Evolutionary conservation across 306 rosid species (phyloP).

Genomic region (Amphicarpaea edgeworthii): DNA sequence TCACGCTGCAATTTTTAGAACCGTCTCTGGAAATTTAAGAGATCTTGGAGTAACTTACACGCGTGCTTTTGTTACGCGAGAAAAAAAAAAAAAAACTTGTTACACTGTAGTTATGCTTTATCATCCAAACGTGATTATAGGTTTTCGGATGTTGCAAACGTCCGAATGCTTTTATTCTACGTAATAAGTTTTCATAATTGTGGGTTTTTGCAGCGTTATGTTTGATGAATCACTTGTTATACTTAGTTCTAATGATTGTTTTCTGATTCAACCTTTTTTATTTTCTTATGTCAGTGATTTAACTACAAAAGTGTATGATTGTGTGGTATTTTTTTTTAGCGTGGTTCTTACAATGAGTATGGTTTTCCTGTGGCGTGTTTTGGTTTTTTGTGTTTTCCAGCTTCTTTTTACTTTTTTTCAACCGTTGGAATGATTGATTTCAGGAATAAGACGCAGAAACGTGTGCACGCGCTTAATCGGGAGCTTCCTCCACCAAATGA

Average conservation of each 20-base stretch:
- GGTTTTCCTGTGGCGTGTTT: not conserved
- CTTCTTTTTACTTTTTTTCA: conserved; percentile 33
- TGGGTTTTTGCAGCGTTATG: not conserved
- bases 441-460: conserved; percentile 97
- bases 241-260: not conserved
- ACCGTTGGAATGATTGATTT: conserved; percentile 33
- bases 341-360: conserved; percentile 3
- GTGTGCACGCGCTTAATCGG: conserved; percentile 83
- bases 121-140: not conserved
- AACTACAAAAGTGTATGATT: not conserved
- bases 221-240: not conserved
- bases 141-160: not conserved
- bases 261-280: not conserved
- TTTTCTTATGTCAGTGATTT: not conserved
- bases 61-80: not conserved
- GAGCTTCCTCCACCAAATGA: conserved; percentile 96
- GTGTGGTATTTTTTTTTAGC: not conserved
- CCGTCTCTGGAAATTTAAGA: not conserved
- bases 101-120: not conserved
- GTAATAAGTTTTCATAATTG: not conserved
- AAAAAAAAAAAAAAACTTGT: too few species aligned
- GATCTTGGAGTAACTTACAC: not conserved
- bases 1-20: not conserved
- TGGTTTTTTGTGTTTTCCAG: conserved; percentile 7
- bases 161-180: not conserved